Evolutionary conservation across 2,329 filamentous ascomycete genomes (phyloP), one percentile per base, ranked within the genome.

Genomic region (Penicillium sp.): DNA sequence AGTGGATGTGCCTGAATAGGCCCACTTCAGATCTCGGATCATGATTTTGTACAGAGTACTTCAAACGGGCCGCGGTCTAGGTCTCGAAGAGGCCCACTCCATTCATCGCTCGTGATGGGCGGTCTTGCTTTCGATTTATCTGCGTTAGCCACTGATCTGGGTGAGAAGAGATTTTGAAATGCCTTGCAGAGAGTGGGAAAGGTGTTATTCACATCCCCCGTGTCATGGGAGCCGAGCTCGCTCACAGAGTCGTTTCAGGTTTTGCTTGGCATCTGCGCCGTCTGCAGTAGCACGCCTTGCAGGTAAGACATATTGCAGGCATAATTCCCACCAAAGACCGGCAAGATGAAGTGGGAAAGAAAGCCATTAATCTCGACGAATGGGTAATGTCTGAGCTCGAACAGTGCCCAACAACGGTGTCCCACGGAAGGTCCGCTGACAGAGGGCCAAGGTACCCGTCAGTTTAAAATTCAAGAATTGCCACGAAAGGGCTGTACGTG

Each of bases 61-160:
- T 31, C 7, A 6, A 6, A 6, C 27, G 24, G 35, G 19, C 33
- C 24, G 41, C 24, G 35, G 19, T 44, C 36, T 49, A 49, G 6
- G 69, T 71, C 33, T 24, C 9, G 44, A 33, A 33, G 4, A 18
- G 44, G 24, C 44, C 44, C 44, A 33, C 27, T 18, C 4, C n/a
- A 9, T 44, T 14, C 41, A 24, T 14, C 31, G 31, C 31, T 31
- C 31, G 10, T 31, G 7, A 22, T 24, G 40, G 13, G 9, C 18
- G 4, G 19, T 2, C 36, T 39, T 7, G 36, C 16, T n/a, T n/a
- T 22, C 22, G 22, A 22, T 4, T 22, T 22, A 22, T 22, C 22
- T 22, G 22, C 22, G 22, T 2, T 22, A 22, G 22, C 22, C 22
- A 22, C 22, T 22, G 22, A 22, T 22, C 22, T 22, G 22, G 22